These are phyloP conservation scores for Neonectria ditissima DNA, from an alignment of 2,329 filamentous ascomycete species.

Conservation along the genomic window DNA sequence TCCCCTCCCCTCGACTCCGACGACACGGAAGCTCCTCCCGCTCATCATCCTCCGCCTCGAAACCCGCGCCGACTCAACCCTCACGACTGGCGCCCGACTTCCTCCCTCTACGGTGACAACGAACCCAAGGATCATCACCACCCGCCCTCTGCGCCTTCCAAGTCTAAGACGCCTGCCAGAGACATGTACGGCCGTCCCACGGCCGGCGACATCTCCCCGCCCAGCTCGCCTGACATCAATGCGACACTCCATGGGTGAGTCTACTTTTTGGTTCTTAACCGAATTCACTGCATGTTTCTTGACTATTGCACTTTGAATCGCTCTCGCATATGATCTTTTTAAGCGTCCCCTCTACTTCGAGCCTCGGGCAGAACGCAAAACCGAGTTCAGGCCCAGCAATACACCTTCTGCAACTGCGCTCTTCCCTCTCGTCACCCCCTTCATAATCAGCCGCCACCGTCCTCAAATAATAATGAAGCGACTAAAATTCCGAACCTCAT, in stretches of 20 bases:
- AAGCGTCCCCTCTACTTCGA: not conserved
- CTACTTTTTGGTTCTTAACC: slow-evolving; percentile 14
- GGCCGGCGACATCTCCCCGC: slow-evolving; percentile 67
- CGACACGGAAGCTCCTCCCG: slow-evolving; percentile 41
- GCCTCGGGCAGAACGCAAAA: not conserved
- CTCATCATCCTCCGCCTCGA: slow-evolving; percentile 51
- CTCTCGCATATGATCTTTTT: not conserved
- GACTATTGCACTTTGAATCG: slow-evolving; percentile 25
- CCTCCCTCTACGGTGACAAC: slow-evolving; percentile 62
- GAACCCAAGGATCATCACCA: slow-evolving; percentile 23
- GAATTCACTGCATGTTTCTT: slow-evolving; percentile 25
- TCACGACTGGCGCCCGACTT: slow-evolving; percentile 59
- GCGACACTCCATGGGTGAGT: slow-evolving; percentile 57
- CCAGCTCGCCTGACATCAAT: slow-evolving; percentile 66
- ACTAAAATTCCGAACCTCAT: slow-evolving; percentile 17
- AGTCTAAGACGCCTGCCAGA: slow-evolving; percentile 42
- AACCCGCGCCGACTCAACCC: slow-evolving; percentile 50
- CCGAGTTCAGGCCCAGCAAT: not conserved
- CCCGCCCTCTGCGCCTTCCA: slow-evolving; percentile 52
- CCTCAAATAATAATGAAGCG: slow-evolving; percentile 27
- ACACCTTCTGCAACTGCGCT: not conserved
- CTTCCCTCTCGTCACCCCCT: not conserved
- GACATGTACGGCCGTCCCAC: slow-evolving; percentile 43
- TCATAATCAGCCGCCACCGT: not conserved
- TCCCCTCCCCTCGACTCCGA: slow-evolving; percentile 42